phyloP scores from a whole-genome alignment of 805 yeast genomes.

The Ogataea pilisensis region DNA sequence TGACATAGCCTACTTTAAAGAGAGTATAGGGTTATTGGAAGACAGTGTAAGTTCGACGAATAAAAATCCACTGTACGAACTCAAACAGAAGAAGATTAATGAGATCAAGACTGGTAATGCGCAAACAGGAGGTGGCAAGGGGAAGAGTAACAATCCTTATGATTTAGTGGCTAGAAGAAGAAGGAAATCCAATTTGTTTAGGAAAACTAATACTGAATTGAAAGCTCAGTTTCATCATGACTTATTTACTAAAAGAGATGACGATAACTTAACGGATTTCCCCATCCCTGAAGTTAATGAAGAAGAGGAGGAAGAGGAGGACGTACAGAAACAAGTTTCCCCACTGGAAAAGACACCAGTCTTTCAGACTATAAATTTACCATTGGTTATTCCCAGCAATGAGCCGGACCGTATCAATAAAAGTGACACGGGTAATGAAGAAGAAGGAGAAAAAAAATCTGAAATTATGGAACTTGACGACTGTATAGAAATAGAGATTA shows the following conservation, averaged over 20 bases:
- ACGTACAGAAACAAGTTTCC: background rate
- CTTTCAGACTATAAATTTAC: background rate
- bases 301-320: background rate
- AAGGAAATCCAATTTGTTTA: constrained; percentile 4
- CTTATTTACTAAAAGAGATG: constrained; percentile 1
- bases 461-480: background rate
- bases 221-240: constrained; percentile 14
- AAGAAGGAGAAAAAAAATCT: background rate
- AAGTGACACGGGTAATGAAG: background rate
- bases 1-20: constrained; percentile 12
- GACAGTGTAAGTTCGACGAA: background rate
- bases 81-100: constrained; percentile 9
- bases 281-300: constrained; percentile 1
- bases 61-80: background rate
- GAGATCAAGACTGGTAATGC: constrained; percentile 1
- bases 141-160: background rate
- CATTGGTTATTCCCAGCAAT: too few species aligned
- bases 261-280: constrained; percentile 1
- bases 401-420: too few species aligned
- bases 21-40: constrained; percentile 4
- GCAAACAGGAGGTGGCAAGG: background rate
- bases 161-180: constrained; percentile 3
- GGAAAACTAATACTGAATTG: background rate
- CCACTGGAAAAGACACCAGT: background rate
- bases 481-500: too few species aligned